Percentiles rank a stretch among this genome's conserved stretches.
These are phyloP conservation scores for Termitomyces sp. DNA, from an alignment of 768 basidiomycete species.

Conservation along the genomic window DNA sequence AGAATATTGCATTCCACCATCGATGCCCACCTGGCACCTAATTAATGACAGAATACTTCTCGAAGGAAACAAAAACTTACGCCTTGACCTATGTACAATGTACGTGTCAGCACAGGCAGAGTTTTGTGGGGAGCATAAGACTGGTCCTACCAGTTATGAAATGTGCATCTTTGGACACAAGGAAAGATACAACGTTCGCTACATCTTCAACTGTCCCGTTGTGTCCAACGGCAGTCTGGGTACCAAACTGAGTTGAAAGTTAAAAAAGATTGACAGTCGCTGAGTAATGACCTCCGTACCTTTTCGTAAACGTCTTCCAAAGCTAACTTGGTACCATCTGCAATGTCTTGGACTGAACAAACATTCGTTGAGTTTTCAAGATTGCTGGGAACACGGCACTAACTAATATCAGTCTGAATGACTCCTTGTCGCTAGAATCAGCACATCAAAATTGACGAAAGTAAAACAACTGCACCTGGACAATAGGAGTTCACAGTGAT, in stretches of 20 bases:
- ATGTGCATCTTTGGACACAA: slow-evolving; percentile 27
- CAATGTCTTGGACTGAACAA: not conserved
- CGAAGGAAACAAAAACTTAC: slow-evolving; percentile 3
- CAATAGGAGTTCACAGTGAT: slow-evolving; percentile 27
- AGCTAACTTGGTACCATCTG: not conserved
- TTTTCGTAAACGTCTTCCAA: not conserved
- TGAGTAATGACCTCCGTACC: not conserved
- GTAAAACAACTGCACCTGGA: slow-evolving; percentile 10
- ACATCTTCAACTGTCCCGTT: slow-evolving; percentile 25
- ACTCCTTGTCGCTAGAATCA: not conserved
- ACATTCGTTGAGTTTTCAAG: not conserved
- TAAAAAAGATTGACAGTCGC: not conserved
- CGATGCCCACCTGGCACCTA: not conserved
- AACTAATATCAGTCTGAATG: slow-evolving; percentile 2
- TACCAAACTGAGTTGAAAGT: not conserved
- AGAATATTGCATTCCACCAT: slow-evolving; percentile 6
- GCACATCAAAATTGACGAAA: not conserved
- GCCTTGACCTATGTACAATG: slow-evolving; percentile 12
- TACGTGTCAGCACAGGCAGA: not conserved
- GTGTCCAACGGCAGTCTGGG: slow-evolving; percentile 6
- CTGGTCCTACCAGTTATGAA: slow-evolving; percentile 32
- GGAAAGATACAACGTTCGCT: slow-evolving; percentile 31
- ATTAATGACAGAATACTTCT: not conserved
- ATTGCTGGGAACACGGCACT: not conserved
- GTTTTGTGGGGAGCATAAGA: not conserved